Evolutionary conservation across 108 stramenopile species (phyloP).

Genomic region (Licmophora abbreviata): DNA sequence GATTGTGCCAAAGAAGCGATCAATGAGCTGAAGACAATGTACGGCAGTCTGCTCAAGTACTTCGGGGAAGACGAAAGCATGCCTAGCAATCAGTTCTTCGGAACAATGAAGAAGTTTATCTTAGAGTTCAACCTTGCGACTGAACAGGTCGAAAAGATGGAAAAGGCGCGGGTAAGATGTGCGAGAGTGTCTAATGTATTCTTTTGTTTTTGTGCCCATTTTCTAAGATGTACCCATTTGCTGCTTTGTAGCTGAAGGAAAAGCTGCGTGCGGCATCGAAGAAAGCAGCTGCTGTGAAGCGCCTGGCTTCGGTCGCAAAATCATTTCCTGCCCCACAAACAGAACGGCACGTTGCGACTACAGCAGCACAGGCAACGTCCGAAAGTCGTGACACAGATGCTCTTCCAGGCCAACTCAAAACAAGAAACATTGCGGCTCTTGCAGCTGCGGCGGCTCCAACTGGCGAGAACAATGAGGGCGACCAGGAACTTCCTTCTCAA

Average conservation of each 20-base stretch:
- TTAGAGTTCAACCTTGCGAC: constrained; percentile 51
- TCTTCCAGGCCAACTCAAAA: no score
- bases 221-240: neutral
- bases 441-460: no score
- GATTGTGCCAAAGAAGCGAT: constrained; percentile 40
- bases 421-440: no score
- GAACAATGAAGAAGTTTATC: constrained; percentile 70
- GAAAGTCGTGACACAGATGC: no score
- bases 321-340: no score
- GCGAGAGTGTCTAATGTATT: neutral
- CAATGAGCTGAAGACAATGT: constrained; percentile 54
- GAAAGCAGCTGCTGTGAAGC: no score
- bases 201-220: neutral
- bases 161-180: constrained; percentile 30
- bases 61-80: constrained; percentile 87
- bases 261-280: constrained; percentile 1
- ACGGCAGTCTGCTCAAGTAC: constrained; percentile 50
- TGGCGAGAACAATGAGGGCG: no score
- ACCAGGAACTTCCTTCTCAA: no score
- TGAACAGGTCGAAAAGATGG: constrained; percentile 56
- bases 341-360: no score
- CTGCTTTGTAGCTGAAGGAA: neutral
- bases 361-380: no score
- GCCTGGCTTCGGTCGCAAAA: no score
- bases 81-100: constrained; percentile 80